These are phyloP conservation scores for Claviceps sp. DNA, from an alignment of 2,329 filamentous ascomycete species.

Conservation along the genomic window DNA sequence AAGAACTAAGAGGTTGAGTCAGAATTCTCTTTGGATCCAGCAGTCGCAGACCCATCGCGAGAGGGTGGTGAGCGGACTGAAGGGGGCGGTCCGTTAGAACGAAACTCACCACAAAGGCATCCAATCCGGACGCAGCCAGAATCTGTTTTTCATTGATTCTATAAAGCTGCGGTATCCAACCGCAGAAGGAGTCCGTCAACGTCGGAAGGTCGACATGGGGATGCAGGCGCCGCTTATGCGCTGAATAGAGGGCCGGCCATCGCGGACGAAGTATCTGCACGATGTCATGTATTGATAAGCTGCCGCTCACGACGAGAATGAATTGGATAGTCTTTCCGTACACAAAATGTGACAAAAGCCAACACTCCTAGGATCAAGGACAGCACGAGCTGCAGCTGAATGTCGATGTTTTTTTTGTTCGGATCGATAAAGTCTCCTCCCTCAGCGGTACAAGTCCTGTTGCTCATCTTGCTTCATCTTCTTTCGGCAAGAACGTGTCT, in stretches of 20 bases:
- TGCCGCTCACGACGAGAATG: not conserved
- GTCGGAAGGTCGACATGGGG: slow-evolving; percentile 51
- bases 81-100: too few species aligned
- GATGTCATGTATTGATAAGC: not conserved
- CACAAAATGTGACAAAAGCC: slow-evolving; percentile 66
- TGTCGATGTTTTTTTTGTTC: slow-evolving; percentile 24
- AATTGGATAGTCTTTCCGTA: slow-evolving; percentile 24
- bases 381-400: slow-evolving; percentile 55
- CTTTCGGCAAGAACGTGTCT: not conserved
- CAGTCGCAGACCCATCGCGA: not conserved
- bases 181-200: slow-evolving; percentile 73
- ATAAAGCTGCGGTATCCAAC: slow-evolving; percentile 84
- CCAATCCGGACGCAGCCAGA: slow-evolving; percentile 76
- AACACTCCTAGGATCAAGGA: slow-evolving; percentile 56
- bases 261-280: slow-evolving; percentile 68
- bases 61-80: not conserved
- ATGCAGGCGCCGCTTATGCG: slow-evolving; percentile 64
- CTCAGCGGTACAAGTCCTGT: slow-evolving; percentile 4
- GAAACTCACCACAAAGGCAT: slow-evolving; percentile 71
- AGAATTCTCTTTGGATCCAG: slow-evolving; percentile 3
- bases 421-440: slow-evolving; percentile 13
- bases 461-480: slow-evolving; percentile 5
- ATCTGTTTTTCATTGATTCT: slow-evolving; percentile 80
- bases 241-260: slow-evolving; percentile 86
- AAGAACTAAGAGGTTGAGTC: slow-evolving; percentile 46